Evolutionary conservation across 495 filamentous ascomycete species (phyloP).

Genomic region (Sporormia fimetaria): DNA sequence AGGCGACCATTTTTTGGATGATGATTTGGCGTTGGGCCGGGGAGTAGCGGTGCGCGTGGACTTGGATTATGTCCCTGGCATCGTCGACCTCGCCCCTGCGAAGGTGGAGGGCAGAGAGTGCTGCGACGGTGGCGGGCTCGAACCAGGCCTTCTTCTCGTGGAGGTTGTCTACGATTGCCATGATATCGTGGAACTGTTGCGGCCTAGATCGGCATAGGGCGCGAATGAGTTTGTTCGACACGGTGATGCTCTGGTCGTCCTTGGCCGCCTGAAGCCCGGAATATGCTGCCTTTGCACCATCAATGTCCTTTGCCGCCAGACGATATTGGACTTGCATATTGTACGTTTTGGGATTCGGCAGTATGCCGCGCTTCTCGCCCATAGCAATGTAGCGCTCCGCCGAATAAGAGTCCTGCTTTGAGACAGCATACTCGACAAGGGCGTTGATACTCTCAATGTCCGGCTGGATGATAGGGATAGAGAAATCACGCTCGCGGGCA

Average conservation of each 20-base stretch:
- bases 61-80: conserved; percentile 63
- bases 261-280: conserved; percentile 47
- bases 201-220: conserved; percentile 50
- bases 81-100: conserved; percentile 60
- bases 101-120: conserved; percentile 59
- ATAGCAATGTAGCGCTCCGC: conserved; percentile 62
- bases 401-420: conserved; percentile 54
- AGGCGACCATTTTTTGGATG: conserved; percentile 50
- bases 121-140: conserved; percentile 57
- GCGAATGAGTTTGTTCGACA: conserved; percentile 66
- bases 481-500: conserved; percentile 3
- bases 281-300: conserved; percentile 52
- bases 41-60: conserved; percentile 52
- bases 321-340: conserved; percentile 66
- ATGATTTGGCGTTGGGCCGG: conserved; percentile 52
- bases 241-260: conserved; percentile 46
- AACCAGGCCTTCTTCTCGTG: conserved; percentile 57
- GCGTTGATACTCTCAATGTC: conserved; percentile 62
- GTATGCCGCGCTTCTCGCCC: conserved; percentile 48
- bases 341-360: conserved; percentile 52
- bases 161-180: conserved; percentile 62
- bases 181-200: conserved; percentile 53
- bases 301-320: conserved; percentile 55
- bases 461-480: conserved; percentile 30
- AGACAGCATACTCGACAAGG: conserved; percentile 62